Evolutionary conservation across 768 basidiomycete genomes (phyloP), one percentile per base, ranked within the genome.

Genomic region (Cystobasidium tubakii): DNA sequence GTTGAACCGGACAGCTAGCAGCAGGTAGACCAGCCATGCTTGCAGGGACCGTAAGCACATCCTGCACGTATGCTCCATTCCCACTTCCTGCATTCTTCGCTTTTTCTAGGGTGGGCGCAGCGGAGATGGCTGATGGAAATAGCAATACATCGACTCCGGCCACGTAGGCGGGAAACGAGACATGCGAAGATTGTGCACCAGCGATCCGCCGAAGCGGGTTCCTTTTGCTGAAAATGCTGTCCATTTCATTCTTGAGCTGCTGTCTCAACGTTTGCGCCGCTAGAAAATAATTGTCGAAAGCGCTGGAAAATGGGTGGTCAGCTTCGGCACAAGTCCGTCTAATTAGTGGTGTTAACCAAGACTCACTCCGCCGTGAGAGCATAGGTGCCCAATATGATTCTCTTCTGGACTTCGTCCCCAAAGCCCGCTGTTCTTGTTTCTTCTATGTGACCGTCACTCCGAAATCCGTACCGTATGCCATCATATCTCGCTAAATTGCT

Each of bases 261-360:
- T 85, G 84, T 0, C 95, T 88, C 12, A 97, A 86, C 36, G 87
- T 85, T 75, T 92, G 89, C 0, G 95, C 94, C 83, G 95, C 92
- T 4, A 98, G 84, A 80, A 92, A 99, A 81, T 95, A 97, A 79
- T 95, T 97, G 82, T 97, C 90, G 79, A 93, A 97, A n/a, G 92
- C 92, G 73, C 92, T 97, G 77, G 27, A 64, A 21, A n/a, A 12
- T 4, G 2, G 23, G 21, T 4, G 10, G 13, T 25, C 23, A 23
- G 0, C 23, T 21, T 7, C 33, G 29, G 15, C 9, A n/a, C n/a
- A 2, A 34, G 36, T 34, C 9, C 1, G 15, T 27, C 1, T 42
- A 53, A 29, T 57, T 39, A 36, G 31, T 4, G 1, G 21, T 9
- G n/a, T 57, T 4, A 23, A 65, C 21, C 25, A 31, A 33, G 42